These are phyloP conservation scores for Aspergillus taichungensis DNA, from an alignment of 495 filamentous ascomycete genomes.

Conservation along the genomic window DNA sequence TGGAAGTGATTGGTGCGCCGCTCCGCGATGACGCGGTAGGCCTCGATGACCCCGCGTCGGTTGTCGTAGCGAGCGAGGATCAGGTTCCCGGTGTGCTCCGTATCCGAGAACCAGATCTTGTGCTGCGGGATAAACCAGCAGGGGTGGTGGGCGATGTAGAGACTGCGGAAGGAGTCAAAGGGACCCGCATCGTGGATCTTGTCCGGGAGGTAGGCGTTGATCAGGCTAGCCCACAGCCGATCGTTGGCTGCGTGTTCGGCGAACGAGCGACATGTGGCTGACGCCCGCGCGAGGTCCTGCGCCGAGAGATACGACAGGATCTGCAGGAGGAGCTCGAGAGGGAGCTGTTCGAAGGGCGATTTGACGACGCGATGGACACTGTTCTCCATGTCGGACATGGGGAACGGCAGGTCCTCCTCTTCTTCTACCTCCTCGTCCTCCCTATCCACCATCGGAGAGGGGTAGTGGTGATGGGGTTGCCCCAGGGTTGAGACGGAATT, in stretches of 20 bases:
- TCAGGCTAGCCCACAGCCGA: conserved; percentile 50
- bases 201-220: conserved; percentile 53
- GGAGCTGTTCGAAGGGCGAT: conserved; percentile 40
- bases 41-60: conserved; percentile 66
- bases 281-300: conserved; percentile 44
- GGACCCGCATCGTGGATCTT: conserved; percentile 39
- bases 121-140: conserved; percentile 76
- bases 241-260: conserved; percentile 45
- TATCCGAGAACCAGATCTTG: conserved; percentile 82
- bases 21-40: conserved; percentile 64
- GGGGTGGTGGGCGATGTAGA: conserved; percentile 67
- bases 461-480: conserved; percentile 3
- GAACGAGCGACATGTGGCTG: conserved; percentile 47
- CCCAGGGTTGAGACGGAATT: conserved; percentile 3
- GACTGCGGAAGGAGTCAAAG: conserved; percentile 51
- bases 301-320: conserved; percentile 55
- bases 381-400: neutral
- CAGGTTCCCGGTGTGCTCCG: conserved; percentile 56
- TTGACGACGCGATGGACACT: neutral
- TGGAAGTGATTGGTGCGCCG: conserved; percentile 41
- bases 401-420: conserved; percentile 1
- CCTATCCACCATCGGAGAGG: too few relatives aligned
- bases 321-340: conserved; percentile 52
- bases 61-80: conserved; percentile 67
- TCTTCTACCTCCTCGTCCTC: neutral